phyloP scores from a whole-genome alignment of 805 yeast genomes.

The Suhomyces canberraensis region DNA sequence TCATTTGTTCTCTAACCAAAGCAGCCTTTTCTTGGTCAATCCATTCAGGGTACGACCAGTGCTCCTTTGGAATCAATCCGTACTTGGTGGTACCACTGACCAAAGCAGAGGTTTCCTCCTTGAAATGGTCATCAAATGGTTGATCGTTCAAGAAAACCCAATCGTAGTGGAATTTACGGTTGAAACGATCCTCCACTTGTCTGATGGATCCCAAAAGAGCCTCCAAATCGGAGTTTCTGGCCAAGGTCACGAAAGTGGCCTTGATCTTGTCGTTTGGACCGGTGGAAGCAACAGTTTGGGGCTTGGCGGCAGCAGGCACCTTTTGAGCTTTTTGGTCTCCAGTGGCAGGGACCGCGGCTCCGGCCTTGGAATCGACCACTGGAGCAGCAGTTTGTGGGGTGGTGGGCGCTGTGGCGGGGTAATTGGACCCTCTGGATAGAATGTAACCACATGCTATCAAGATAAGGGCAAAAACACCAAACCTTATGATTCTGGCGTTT shows the following conservation, averaged over 20 bases:
- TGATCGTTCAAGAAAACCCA: constrained; percentile 95
- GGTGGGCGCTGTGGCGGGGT: constrained; percentile 25
- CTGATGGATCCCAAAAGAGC: constrained; percentile 62
- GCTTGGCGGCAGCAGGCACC: constrained; percentile 6
- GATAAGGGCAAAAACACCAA: constrained; percentile 45
- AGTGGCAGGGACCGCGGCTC: constrained; percentile 11
- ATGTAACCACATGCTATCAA: constrained; percentile 47
- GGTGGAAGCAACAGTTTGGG: constrained; percentile 5
- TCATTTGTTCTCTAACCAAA: constrained; percentile 56
- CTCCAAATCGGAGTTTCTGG: constrained; percentile 70
- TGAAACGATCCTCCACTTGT: constrained; percentile 86
- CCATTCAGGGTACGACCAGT: constrained; percentile 86
- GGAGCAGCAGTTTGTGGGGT: constrained; percentile 2
- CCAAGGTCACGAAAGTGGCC: constrained; percentile 80
- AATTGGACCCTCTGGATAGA: constrained; percentile 45
- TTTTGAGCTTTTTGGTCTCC: constrained; percentile 8
- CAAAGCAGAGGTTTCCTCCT: constrained; percentile 58
- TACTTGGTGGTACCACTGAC: constrained; percentile 76
- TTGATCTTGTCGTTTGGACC: constrained; percentile 40
- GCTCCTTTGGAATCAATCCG: constrained; percentile 77
- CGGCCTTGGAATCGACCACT: constrained; percentile 6
- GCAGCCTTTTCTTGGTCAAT: constrained; percentile 75
- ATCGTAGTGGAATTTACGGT: constrained; percentile 75
- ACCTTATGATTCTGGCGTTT: constrained; percentile 47
- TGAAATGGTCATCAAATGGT: constrained; percentile 79